Conservation (phyloP, 2,329 filamentous ascomycete genomes). For the Exophiala lecanii-corni region DNA sequence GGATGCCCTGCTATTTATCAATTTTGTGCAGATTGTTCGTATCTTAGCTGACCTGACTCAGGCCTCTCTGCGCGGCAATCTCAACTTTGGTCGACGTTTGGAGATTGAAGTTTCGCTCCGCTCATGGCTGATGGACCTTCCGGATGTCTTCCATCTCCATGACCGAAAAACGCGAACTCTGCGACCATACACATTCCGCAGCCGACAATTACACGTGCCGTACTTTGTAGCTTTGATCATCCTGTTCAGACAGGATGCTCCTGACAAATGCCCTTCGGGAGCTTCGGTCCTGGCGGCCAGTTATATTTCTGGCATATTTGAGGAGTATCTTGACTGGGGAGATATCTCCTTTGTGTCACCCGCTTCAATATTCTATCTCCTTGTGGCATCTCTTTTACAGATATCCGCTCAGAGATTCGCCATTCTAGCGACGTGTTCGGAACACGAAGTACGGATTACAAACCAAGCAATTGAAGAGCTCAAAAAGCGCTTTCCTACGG, state of each 20-base stretch:
- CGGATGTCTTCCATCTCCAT: conserved; percentile 10
- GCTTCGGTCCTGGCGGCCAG: conserved; percentile 39
- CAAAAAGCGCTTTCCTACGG: not conserved
- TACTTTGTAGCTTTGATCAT: conserved; percentile 19
- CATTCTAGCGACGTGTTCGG: not conserved
- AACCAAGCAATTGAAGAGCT: not conserved
- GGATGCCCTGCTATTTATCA: conserved; percentile 13
- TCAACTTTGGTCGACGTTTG: not conserved
- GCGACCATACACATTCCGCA: conserved; percentile 13
- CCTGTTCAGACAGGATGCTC: conserved; percentile 32
- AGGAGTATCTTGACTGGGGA: conserved; percentile 39
- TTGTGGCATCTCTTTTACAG: not conserved
- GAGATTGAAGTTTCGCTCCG: conserved; percentile 11
- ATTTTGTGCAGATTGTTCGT: conserved; percentile 9
- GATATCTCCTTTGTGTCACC: conserved; percentile 25
- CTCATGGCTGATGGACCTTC: conserved; percentile 21
- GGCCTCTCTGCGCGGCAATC: conserved; percentile 18
- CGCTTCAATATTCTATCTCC: not conserved
- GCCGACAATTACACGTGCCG: conserved; percentile 14
- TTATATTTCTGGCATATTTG: conserved; percentile 39
- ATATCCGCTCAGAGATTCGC: not conserved
- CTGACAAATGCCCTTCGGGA: conserved; percentile 31
- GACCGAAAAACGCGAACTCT: conserved; percentile 4
- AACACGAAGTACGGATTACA: not conserved
- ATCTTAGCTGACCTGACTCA: conserved; percentile 17